Evolutionary conservation across 2,329 filamentous ascomycete genomes (phyloP), one percentile per base, ranked within the genome.

Genomic region (Ophiostoma populinum): DNA sequence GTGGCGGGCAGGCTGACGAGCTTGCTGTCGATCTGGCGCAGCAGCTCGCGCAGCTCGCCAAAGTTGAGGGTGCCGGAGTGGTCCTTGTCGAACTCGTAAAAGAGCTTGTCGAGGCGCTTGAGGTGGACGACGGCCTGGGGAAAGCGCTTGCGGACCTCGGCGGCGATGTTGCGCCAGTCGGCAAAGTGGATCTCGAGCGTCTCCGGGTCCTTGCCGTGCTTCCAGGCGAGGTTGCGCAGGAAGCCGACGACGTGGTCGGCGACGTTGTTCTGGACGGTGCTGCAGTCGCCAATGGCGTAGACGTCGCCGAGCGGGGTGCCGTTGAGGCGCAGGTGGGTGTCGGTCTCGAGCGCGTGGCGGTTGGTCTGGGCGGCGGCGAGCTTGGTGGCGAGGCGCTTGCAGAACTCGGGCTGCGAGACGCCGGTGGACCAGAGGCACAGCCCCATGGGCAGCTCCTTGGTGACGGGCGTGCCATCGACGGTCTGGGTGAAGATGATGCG

Each of bases 371-470:
- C 63, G 1, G 32, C 11, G 13, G 71, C 73, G 3, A 98, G 70
- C 47, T 83, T 80, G n/a, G 68, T 61, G 3, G 86, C 76, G 19
- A 98, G 59, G 13, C 62, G 76, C 55, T 83, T 70, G 51, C 73
- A 80, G 44, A 98, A 75, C 18, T 80, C 69, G 5, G 82, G 80
- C 51, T 92, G 90, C 0, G 86, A 65, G 27, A 98, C 87, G 41
- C 90, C 90, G 1, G 90, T 98, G 0, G 90, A 95, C 90, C 90
- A 98, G 11, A 98, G 65, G 48, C 90, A 95, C 60, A 98, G 93
- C 19, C 85, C 90, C 63, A 83, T 86, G 0, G 90, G 87, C 0
- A 98, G 71, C 49, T 98, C 90, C 54, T 98, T 98, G 17, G 75
- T 79, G n/a, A 93, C 47, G 0, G 75, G 55, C 20, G 73, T 70